These are phyloP conservation scores for Eremomyces bilateralis DNA, from an alignment of 495 filamentous ascomycete genomes.

Conservation along the genomic window DNA sequence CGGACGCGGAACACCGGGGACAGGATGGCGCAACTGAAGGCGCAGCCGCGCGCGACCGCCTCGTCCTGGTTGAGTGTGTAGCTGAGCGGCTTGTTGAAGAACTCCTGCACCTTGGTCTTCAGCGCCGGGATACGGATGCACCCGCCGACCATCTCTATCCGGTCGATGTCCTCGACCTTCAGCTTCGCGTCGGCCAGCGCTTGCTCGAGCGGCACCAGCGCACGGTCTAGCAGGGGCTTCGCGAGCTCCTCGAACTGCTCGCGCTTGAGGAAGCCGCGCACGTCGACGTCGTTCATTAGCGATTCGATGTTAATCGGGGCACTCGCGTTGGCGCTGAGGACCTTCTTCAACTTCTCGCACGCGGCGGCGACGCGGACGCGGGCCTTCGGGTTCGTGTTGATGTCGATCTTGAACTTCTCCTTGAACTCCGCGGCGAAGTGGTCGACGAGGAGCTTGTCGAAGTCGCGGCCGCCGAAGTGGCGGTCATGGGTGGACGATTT, in stretches of 20 bases:
- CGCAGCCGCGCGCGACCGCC: conserved; percentile 86
- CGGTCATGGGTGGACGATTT: conserved; percentile 84
- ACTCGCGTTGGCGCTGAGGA: conserved; percentile 82
- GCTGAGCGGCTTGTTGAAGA: conserved; percentile 79
- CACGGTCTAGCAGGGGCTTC: conserved; percentile 60
- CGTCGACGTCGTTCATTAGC: conserved; percentile 94
- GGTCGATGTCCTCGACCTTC: conserved; percentile 75
- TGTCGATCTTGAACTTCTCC: conserved; percentile 27
- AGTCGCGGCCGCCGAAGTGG: conserved; percentile 93
- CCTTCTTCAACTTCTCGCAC: conserved; percentile 97
- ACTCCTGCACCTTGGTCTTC: conserved; percentile 74
- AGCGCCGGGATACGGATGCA: conserved; percentile 83
- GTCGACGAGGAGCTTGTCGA: conserved; percentile 84
- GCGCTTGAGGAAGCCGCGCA: conserved; percentile 70
- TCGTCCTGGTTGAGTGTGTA: conserved; percentile 98
- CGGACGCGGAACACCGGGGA: conserved; percentile 97
- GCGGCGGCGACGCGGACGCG: conserved; percentile 65
- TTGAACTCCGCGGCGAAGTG: conserved; percentile 83
- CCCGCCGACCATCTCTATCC: conserved; percentile 84
- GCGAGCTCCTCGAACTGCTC: conserved; percentile 85
- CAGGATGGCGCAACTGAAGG: conserved; percentile 94
- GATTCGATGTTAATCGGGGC: conserved; percentile 97
- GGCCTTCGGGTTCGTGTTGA: conserved; percentile 74
- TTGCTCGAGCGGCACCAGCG: conserved; percentile 57
- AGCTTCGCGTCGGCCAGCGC: conserved; percentile 83